Percentiles rank a stretch among this genome's conserved stretches.
Evolutionary conservation across 176 grass and related monocot genomes (phyloP).

Genomic region (Musa acuminata): DNA sequence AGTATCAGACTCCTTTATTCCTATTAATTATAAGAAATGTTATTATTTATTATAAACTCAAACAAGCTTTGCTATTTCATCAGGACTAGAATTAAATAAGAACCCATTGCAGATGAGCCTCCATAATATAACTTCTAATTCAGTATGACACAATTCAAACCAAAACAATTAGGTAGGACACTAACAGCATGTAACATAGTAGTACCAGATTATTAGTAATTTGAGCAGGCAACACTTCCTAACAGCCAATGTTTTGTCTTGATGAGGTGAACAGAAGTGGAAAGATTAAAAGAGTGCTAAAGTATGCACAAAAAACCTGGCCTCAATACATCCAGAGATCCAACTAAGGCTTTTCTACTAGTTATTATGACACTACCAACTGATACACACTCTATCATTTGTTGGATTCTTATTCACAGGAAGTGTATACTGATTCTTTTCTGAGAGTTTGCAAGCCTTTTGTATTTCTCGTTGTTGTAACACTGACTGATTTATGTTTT

Average conservation of each 20-base stretch:
- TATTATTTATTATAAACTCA: background rate
- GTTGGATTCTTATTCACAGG: background rate
- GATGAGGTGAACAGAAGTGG: background rate
- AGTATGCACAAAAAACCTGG: background rate
- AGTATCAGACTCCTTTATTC: conserved; percentile 97
- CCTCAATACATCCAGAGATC: background rate
- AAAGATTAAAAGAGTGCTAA: background rate
- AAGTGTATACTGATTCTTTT: no score
- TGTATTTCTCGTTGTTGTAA: background rate
- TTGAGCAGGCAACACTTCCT: background rate
- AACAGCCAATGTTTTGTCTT: background rate
- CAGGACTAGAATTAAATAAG: background rate
- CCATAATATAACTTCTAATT: background rate
- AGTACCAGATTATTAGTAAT: background rate
- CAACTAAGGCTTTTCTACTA: background rate
- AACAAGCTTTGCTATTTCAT: background rate
- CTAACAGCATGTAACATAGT: background rate
- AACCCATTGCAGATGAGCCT: background rate
- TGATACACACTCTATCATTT: background rate
- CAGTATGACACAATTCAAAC: background rate
- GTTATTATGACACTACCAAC: background rate
- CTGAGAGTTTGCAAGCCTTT: no score
- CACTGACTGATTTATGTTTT: background rate
- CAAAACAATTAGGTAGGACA: background rate
- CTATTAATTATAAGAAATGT: conserved; percentile 21